Percentiles rank a stretch among this genome's conserved stretches.
Evolutionary conservation across 129 eudicot species (phyloP).

Genomic region (Solidago caesia): DNA sequence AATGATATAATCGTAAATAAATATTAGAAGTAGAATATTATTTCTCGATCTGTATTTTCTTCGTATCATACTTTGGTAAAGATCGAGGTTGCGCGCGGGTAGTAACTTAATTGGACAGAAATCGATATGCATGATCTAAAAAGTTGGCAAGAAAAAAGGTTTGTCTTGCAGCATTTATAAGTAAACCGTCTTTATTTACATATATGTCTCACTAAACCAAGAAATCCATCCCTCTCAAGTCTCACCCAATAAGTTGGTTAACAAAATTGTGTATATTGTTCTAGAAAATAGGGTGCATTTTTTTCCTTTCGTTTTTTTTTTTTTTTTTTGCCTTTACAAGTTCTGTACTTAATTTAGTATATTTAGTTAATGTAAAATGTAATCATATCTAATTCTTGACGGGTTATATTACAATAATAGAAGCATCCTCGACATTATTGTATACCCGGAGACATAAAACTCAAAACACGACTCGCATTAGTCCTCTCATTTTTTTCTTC

Average conservation of each 20-base stretch:
- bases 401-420: no score
- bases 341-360: no score
- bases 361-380: no score
- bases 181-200: conserved; percentile 15
- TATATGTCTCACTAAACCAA: neutral
- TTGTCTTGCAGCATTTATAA: conserved; percentile 3
- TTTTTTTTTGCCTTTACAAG: no score
- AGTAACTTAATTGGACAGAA: conserved; percentile 3
- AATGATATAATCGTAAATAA: no score
- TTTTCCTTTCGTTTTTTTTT: neutral
- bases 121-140: neutral
- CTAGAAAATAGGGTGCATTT: neutral
- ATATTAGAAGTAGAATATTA: no score
- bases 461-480: no score
- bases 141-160: neutral
- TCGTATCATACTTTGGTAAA: neutral
- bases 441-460: no score
- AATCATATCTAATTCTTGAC: no score
- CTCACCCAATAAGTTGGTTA: conserved; percentile 10
- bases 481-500: no score
- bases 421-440: no score
- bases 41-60: neutral
- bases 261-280: neutral
- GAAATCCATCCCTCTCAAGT: conserved; percentile 1
- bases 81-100: neutral